Conservation (phyloP, 2,329 filamentous ascomycete species). For the Chrysoporthe austroafricana region DNA sequence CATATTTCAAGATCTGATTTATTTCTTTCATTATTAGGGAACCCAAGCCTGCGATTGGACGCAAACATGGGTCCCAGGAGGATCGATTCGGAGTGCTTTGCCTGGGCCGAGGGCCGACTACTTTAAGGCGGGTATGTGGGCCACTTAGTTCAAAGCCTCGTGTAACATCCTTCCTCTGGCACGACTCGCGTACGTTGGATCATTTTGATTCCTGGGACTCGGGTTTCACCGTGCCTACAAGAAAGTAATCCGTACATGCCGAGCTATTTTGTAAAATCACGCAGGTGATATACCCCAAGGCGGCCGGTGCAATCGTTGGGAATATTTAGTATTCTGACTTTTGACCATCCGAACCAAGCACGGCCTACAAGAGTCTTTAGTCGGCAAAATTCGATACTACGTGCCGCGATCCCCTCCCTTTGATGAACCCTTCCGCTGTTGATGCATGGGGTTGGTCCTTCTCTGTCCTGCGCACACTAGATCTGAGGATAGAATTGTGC, state of each 20-base stretch:
- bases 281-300: background rate
- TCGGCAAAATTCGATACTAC: background rate
- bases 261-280: slow-evolving; percentile 3
- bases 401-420: background rate
- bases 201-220: background rate
- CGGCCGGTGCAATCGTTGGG: background rate
- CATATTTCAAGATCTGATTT: background rate
- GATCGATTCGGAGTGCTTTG: background rate
- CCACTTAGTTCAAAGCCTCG: background rate
- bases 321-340: background rate
- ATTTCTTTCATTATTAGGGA: background rate
- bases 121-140: background rate
- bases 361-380: background rate
- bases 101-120: background rate
- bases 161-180: background rate
- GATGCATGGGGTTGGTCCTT: no score
- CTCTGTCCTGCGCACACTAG: background rate
- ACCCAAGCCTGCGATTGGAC: background rate
- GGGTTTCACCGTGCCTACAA: background rate
- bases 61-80: background rate
- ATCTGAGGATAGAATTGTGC: background rate
- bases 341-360: background rate
- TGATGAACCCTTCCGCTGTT: background rate
- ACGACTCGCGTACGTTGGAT: slow-evolving; percentile 2
- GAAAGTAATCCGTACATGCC: background rate